phyloP scores from a whole-genome alignment of 805 yeast genomes.

The Candida morakotiae region DNA sequence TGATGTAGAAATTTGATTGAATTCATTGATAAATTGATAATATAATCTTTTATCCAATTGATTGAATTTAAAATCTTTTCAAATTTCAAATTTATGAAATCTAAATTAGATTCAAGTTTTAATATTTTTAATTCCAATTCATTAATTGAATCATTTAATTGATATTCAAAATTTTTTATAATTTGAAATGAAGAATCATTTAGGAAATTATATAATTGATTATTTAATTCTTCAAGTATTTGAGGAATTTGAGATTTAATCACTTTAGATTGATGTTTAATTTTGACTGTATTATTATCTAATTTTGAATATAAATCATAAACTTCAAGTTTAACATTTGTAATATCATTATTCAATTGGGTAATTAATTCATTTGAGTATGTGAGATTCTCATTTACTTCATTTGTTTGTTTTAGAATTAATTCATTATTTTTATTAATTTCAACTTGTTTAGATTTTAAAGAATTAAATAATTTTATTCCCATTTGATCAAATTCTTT shows the following conservation, averaged over 20 bases:
- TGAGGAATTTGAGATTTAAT: not conserved
- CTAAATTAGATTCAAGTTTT: slow-evolving; percentile 1
- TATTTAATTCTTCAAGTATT: not conserved
- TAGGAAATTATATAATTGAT: not conserved
- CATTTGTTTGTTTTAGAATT: slow-evolving; percentile 1
- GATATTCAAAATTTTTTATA: slow-evolving; percentile 2
- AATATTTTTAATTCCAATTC: slow-evolving; percentile 3
- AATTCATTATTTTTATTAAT: not conserved
- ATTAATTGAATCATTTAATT: slow-evolving; percentile 4
- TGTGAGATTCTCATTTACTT: not conserved
- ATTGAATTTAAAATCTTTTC: not conserved
- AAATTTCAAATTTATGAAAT: slow-evolving; percentile 2
- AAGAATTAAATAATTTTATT: not conserved
- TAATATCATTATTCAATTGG: not conserved
- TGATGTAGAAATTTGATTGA: not conserved
- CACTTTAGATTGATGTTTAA: not conserved
- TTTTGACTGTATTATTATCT: not conserved
- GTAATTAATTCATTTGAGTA: not conserved
- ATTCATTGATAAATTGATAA: not conserved
- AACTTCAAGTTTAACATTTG: not conserved
- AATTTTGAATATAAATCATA: not conserved
- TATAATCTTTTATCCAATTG: not conserved
- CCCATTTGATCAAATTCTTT: slow-evolving; percentile 2
- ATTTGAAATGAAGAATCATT: slow-evolving; percentile 2
- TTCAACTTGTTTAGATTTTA: slow-evolving; percentile 2